A percentile compares a stretch with the other conserved stretches of the same genome.
These are phyloP conservation scores for Suillus luteus DNA, from an alignment of 768 basidiomycete genomes.

Conservation along the genomic window DNA sequence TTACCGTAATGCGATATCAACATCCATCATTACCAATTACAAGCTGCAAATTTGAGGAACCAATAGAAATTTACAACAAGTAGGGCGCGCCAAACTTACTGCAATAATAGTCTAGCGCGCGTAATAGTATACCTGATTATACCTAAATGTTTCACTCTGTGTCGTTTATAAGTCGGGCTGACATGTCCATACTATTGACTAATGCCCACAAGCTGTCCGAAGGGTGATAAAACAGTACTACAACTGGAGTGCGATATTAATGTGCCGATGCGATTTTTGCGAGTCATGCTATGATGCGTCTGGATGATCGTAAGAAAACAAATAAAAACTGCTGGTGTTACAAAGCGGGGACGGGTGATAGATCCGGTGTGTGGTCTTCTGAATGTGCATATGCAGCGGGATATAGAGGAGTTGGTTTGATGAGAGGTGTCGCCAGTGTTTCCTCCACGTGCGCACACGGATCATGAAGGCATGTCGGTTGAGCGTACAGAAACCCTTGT, in stretches of 20 bases:
- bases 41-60: not conserved
- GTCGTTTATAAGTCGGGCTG: not conserved
- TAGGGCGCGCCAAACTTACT: no score
- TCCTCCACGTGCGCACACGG: slow-evolving; percentile 14
- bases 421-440: slow-evolving; percentile 21
- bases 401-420: slow-evolving; percentile 33
- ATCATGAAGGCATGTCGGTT: slow-evolving; percentile 1
- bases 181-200: not conserved
- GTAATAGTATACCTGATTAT: not conserved
- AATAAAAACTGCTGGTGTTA: slow-evolving; percentile 1
- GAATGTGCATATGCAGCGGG: slow-evolving; percentile 28
- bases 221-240: not conserved
- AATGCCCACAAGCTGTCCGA: not conserved
- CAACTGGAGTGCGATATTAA: not conserved
- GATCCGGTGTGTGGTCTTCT: slow-evolving; percentile 10
- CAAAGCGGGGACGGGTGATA: slow-evolving; percentile 10
- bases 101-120: no score
- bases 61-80: no score
- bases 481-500: slow-evolving; percentile 3
- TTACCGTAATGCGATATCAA: not conserved
- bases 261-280: not conserved
- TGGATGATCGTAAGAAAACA: not conserved
- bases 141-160: no score
- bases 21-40: not conserved
- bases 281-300: not conserved